Evolutionary conservation across 768 basidiomycete genomes (phyloP), one percentile per base, ranked within the genome.

Genomic region (Tylopilus plumbeoviolaceoides): DNA sequence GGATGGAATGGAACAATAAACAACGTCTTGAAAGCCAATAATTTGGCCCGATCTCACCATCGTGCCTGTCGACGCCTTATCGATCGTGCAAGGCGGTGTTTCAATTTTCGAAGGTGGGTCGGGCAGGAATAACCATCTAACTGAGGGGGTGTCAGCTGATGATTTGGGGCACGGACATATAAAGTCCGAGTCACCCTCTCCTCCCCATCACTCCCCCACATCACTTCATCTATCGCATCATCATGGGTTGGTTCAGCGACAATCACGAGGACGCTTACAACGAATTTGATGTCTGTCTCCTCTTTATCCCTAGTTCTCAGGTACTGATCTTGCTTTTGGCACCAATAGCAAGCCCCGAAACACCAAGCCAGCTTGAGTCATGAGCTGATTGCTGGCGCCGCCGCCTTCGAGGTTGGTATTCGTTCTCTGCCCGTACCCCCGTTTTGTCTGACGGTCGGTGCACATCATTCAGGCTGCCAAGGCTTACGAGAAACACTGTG

Each of bases 401-500:
- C 36, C n/a, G 15, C 36, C 4, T 36, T 36, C 36, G 36, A 36
- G 36, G 36, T 36, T 23, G 23, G 23, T 23, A 5, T 23, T 23
- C 23, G 23, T 23, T 23, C 23, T 23, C 23, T 23, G 5, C 23
- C 4, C 23, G 23, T 23, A 23, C 23, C 23, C 23, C 23, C 4
- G n/a, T n/a, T 23, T 23, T 23, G 23, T 23, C 36, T 17, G n/a
- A 36, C n/a, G 15, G 36, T 36, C 36, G 30, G 5, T 30, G 10
- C 10, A 30, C 10, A 30, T 30, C 23, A 8, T 47, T 23, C 27
- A 65, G 65, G 57, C 48, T 39, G 7, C 44, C 23, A 63, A 61
- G 44, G 47, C 52, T 3, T 66, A 61, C 21, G 61, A 66, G 53
- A 1, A 63, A 0, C 63, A 63, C 33, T 0, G 25, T 1, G 54